Evolutionary conservation across 805 yeast genomes (phyloP).

Genomic region (Tetrapisispora pingtungensis): DNA sequence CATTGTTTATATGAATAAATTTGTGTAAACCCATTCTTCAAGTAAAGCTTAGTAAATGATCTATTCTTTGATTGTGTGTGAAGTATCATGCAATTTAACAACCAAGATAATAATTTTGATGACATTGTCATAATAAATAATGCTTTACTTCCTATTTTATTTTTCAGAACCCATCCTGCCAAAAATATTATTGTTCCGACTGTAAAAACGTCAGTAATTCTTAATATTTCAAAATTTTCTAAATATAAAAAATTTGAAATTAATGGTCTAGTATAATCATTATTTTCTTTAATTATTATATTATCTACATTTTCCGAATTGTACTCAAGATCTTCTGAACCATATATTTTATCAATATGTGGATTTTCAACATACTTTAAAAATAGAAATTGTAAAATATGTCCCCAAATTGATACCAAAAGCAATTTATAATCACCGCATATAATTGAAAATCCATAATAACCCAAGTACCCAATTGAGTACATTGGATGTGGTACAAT

Average conservation of each 20-base stretch:
- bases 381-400: constrained; percentile 65
- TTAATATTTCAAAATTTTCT: constrained; percentile 49
- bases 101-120: no score
- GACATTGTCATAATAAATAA: neutral
- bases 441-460: constrained; percentile 72
- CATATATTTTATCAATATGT: constrained; percentile 73
- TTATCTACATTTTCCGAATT: constrained; percentile 24
- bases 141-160: constrained; percentile 24
- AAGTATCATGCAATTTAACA: constrained; percentile 32
- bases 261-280: constrained; percentile 44
- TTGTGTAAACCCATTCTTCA: constrained; percentile 30
- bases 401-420: constrained; percentile 62
- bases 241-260: constrained; percentile 36
- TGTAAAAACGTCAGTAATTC: constrained; percentile 52
- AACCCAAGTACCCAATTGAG: constrained; percentile 80
- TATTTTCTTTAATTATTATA: constrained; percentile 24
- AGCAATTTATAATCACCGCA: constrained; percentile 64
- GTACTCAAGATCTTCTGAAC: constrained; percentile 20
- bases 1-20: constrained; percentile 60
- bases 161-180: constrained; percentile 25
- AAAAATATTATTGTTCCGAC: constrained; percentile 36
- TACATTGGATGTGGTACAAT: constrained; percentile 94
- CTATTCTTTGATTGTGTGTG: constrained; percentile 49
- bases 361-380: constrained; percentile 72
- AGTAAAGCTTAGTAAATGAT: constrained; percentile 38